Evolutionary conservation across 345 rosid genomes (phyloP).

Genomic region (Combretum micranthum): DNA sequence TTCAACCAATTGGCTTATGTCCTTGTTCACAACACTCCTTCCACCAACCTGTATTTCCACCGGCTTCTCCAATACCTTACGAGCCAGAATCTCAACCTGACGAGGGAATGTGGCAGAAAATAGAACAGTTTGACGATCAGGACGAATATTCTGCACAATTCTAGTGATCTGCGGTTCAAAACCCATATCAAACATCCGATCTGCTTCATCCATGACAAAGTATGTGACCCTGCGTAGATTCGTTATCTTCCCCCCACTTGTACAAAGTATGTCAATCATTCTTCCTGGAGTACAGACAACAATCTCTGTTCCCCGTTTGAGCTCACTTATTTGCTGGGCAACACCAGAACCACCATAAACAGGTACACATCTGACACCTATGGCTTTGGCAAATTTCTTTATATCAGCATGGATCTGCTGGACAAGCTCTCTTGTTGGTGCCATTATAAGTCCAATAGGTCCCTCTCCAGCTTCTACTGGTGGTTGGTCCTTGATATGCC

Average conservation of each 20-base stretch:
- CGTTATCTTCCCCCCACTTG: slow-evolving; percentile 86
- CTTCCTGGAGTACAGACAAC: slow-evolving; percentile 98
- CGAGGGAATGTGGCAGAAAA: slow-evolving; percentile 98
- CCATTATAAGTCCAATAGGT: slow-evolving; percentile 94
- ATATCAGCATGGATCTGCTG: slow-evolving; percentile 96
- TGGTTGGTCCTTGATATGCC: slow-evolving; percentile 98
- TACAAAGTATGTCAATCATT: slow-evolving; percentile 96
- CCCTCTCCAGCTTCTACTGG: slow-evolving; percentile 96
- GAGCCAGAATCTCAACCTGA: slow-evolving; percentile 92
- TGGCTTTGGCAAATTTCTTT: slow-evolving; percentile 64
- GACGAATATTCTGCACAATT: slow-evolving; percentile 90
- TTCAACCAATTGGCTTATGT: slow-evolving; percentile 84
- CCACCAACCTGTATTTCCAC: slow-evolving; percentile 94
- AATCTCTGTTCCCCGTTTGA: slow-evolving; percentile 91
- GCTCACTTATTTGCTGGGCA: slow-evolving; percentile 95
- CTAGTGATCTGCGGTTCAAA: slow-evolving; percentile 93
- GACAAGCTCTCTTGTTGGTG: slow-evolving; percentile 98
- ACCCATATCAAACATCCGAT: slow-evolving; percentile 99
- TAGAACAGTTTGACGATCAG: slow-evolving; percentile 88
- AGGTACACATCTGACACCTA: slow-evolving; percentile 83
- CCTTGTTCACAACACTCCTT: slow-evolving; percentile 96
- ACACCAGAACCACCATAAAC: slow-evolving; percentile 98
- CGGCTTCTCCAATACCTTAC: slow-evolving; percentile 76
- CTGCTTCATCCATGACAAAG: slow-evolving; percentile 97
- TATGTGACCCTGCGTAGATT: slow-evolving; percentile 82